Percentiles rank a stretch among this genome's conserved stretches.
These are phyloP conservation scores for Xerocomellus dryophilus DNA, from an alignment of 768 basidiomycete species.

Conservation along the genomic window DNA sequence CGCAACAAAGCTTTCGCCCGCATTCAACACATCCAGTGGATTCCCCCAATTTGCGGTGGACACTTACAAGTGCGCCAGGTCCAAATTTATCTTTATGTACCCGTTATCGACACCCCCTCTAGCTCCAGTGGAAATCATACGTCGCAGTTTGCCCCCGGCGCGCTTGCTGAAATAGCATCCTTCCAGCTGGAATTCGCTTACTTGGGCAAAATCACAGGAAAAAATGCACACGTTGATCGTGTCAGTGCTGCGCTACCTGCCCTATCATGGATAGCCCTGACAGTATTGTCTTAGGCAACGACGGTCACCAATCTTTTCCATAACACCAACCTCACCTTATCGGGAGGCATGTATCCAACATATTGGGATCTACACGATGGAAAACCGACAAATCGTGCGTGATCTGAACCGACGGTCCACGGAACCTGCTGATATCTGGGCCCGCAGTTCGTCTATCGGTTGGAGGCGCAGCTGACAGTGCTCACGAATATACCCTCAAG, in stretches of 20 bases:
- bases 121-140: not conserved
- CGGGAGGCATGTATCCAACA: conserved; percentile 64
- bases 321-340: conserved; percentile 41
- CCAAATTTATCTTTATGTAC: not conserved
- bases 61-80: conserved; percentile 47
- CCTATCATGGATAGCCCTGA: not conserved
- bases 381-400: conserved; percentile 46
- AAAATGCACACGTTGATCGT: conserved; percentile 55
- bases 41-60: conserved; percentile 72
- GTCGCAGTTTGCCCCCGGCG: conserved; percentile 36
- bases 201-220: conserved; percentile 73
- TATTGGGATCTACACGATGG: conserved; percentile 52
- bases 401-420: not conserved
- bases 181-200: conserved; percentile 85
- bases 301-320: conserved; percentile 48
- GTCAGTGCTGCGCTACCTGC: conserved; percentile 34
- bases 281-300: conserved; percentile 38
- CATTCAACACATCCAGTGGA: conserved; percentile 67
- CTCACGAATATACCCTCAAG: conserved; percentile 76
- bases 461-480: conserved; percentile 68
- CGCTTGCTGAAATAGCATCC: conserved; percentile 78
- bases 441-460: conserved; percentile 47
- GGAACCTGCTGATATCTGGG: not conserved
- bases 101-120: not conserved
- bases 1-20: conserved; percentile 64